Conservation (phyloP, 2,329 filamentous ascomycete species). For the Apiospora koreana region DNA sequence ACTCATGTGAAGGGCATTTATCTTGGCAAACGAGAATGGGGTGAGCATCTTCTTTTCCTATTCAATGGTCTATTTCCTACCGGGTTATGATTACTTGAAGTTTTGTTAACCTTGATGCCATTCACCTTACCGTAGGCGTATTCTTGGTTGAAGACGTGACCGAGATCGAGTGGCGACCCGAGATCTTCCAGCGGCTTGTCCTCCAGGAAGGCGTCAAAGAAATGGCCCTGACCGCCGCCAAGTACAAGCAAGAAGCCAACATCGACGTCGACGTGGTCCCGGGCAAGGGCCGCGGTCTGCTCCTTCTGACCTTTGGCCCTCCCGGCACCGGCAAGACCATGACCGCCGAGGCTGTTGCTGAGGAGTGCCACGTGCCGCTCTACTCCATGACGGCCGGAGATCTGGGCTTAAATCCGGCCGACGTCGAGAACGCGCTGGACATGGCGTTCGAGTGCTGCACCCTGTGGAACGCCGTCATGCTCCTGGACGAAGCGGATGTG, state of each 20-base stretch:
- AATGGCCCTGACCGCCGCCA: neutral
- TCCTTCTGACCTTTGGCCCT: constrained; percentile 45
- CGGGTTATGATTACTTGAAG: too few species aligned
- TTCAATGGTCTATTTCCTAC: too few species aligned
- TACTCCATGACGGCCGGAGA: constrained; percentile 27
- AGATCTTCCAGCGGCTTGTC: neutral
- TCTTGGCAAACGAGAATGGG: neutral
- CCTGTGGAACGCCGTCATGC: constrained; percentile 10
- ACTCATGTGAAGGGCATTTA: neutral
- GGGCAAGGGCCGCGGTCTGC: constrained; percentile 36
- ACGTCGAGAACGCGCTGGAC: neutral
- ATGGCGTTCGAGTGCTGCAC: neutral
- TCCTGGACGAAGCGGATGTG: constrained; percentile 5
- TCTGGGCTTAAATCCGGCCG: neutral
- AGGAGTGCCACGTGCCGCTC: constrained; percentile 31
- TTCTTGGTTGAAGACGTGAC: neutral
- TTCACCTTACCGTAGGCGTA: neutral
- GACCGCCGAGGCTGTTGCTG: constrained; percentile 40
- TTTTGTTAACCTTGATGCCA: neutral
- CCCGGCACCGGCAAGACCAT: constrained; percentile 44
- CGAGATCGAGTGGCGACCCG: neutral
- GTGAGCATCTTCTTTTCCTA: neutral
- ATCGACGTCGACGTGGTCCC: neutral
- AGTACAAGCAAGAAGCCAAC: neutral
- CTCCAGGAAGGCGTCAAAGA: neutral